Evolutionary conservation across 192 early-diverging fungal species (phyloP).

Genomic region (Allomyces macrogynus): DNA sequence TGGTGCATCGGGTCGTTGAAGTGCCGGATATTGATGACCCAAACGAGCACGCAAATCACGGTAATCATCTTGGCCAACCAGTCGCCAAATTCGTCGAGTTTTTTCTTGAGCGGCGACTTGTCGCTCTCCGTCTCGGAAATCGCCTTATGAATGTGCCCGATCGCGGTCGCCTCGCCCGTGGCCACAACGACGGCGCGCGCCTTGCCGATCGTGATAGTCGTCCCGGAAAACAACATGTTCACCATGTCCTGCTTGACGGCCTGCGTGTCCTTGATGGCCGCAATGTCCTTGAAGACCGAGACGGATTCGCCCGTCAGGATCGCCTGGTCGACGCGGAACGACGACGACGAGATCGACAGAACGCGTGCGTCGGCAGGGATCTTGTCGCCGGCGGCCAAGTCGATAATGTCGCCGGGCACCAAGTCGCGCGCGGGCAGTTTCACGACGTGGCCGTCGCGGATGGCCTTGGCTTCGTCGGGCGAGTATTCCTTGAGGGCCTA

Average conservation of each 20-base stretch:
- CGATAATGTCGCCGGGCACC: constrained; percentile 94
- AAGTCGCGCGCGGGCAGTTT: constrained; percentile 57
- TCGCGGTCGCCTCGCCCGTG: constrained; percentile 75
- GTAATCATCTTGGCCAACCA: constrained; percentile 48
- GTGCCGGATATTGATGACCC: constrained; percentile 94
- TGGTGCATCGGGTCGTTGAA: constrained; percentile 74
- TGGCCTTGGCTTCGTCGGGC: constrained; percentile 80
- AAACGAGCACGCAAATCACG: constrained; percentile 67
- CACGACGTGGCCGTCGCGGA: constrained; percentile 45
- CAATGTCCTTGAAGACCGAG: constrained; percentile 64
- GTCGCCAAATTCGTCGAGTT: constrained; percentile 92
- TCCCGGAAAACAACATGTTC: constrained; percentile 95
- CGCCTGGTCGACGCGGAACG: constrained; percentile 87
- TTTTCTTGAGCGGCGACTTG: constrained; percentile 86
- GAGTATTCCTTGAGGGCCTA: constrained; percentile 87
- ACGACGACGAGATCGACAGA: constrained; percentile 51
- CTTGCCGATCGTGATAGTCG: constrained; percentile 81
- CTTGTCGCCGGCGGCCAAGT: constrained; percentile 81
- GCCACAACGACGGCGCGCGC: constrained; percentile 66
- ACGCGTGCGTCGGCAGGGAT: constrained; percentile 88
- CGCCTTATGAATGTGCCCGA: constrained; percentile 79
- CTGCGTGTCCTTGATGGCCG: constrained; percentile 32
- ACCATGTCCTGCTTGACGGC: constrained; percentile 90
- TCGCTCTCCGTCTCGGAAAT: constrained; percentile 68
- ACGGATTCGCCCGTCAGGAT: constrained; percentile 89